Evolutionary conservation across 306 rosid species (phyloP), one percentile per base, ranked within the genome.

Genomic region (Inga leiocalycina): DNA sequence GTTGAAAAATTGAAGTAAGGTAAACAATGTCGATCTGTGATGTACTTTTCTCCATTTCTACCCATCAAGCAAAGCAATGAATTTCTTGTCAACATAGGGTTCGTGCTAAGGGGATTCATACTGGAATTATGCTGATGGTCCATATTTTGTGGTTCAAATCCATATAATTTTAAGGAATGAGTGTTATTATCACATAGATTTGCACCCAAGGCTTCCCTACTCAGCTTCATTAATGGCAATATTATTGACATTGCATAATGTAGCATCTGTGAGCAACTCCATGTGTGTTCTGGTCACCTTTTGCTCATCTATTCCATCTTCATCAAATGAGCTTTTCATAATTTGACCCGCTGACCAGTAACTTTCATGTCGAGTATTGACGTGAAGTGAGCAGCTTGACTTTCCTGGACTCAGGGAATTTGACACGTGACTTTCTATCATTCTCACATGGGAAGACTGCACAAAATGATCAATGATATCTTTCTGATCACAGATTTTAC

Each of bases 91-190:
- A 93, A 76, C 94, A 94, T 88, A 43, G 93, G 97, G 79, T 94
- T 94, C 89, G 81, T 83, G 79, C 98, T 90, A 54, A 96, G 89
- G 82, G 97, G 98, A 76, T 92, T 90, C 77, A 84, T 84, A 84
- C 91, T 59, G 37, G 84, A 81, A 83, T 90, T 90, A 76, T 74
- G 64, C 81, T 27, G 83, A 83, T 83, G 83, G n/a, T 76, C 80
- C 81, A 83, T 34, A 49, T 78, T 90, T 85, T 79, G 86, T 27
- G 82, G 84, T 51, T 84, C 90, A 35, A 81, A 80, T 20, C 64
- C 51, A 77, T 68, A 86, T 62, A 83, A 74, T 86, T 72, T 77
- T 62, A 94, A 86, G 83, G 83, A 70, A 81, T 54, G 37, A 24
- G 22, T 79, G 78, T 12, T 56, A 80, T 80, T 85, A 59, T 73